Evolutionary conservation across 192 early-diverging fungal genomes (phyloP), one percentile per base, ranked within the genome.

Genomic region (Chytriomyces confervae): DNA sequence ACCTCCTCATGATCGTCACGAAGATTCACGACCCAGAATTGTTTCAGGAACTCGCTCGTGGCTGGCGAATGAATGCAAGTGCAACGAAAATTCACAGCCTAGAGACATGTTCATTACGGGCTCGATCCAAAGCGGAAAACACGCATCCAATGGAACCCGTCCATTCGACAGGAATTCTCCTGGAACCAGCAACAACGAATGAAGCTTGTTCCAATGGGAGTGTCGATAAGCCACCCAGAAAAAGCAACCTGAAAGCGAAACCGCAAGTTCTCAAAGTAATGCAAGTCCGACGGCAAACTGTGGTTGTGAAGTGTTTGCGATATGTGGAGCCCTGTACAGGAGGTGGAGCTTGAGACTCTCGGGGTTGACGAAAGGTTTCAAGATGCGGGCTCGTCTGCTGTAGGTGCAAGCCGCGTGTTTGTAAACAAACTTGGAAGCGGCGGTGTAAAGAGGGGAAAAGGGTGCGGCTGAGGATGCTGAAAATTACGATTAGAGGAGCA

Each of bases 1-100:
- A 2, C 79, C 79, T 23, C 86, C 86, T 88, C 6, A 53, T 88
- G 62, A 82, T 88, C 47, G 86, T 88, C 7, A 83, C 82, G 13
- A 86, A 88, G 61, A 23, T 84, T 7, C 78, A 79, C 50, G 86
- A 88, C 51, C 64, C 66, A 27, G 77, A 78, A 18, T 60, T 88
- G 7, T 68, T 84, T 7, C 47, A 79, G 20, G 78, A 82, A n/a
- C 65, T 84, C 36, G 71, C 86, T 24, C 45, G 44, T 88, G 83
- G 83, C 80, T 87, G 6, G 44, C 81, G 13, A 47, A 70, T 43
- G 75, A 71, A 9, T 60, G 79, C 27, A 73, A 6, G 86, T 84
- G 62, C 70, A 69, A 27, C 24, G 24, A 27, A 27, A 27, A 27
- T 16, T 80, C 83, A 5, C 69, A 78, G 51, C 11, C n/a, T 10